Evolutionary conservation across 257 asterid species (phyloP).

Genomic region (Gardenia jasminoides): DNA sequence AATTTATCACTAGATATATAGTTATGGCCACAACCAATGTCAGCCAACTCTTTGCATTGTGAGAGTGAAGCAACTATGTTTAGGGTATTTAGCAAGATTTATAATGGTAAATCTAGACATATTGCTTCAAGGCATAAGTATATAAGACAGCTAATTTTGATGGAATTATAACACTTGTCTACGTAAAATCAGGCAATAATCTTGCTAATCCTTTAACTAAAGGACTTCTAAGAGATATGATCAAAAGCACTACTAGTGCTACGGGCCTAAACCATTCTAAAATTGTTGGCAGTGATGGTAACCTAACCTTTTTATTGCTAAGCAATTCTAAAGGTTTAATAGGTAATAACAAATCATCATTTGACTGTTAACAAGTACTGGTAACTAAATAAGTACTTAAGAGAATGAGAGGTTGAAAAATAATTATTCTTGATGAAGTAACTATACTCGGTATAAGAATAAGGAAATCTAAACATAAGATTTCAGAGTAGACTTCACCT

Average conservation of each 20-base stretch:
- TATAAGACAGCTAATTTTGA: neutral
- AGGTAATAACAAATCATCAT: neutral
- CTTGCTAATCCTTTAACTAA: neutral
- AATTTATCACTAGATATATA: neutral
- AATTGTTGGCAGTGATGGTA: neutral
- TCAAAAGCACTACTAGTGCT: too few species aligned
- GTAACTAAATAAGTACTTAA: too few species aligned
- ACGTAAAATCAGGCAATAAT: neutral
- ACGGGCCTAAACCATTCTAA: neutral
- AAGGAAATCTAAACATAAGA: too few species aligned
- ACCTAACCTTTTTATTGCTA: neutral
- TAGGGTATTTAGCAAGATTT: neutral
- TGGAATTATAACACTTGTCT: neutral
- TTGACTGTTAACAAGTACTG: neutral
- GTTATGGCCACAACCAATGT: constrained; percentile 1
- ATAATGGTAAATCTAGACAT: neutral
- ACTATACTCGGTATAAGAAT: too few species aligned
- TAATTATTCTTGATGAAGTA: too few species aligned
- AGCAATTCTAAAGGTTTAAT: neutral
- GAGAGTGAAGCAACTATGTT: constrained; percentile 11
- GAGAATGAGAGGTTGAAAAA: too few species aligned
- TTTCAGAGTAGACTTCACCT: too few species aligned
- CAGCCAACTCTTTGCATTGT: neutral
- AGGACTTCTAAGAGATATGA: too few species aligned
- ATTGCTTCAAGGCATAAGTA: constrained; percentile 6